phyloP scores from a whole-genome alignment of 2,329 filamentous ascomycete species.

The Fonsecaea pedrosoi region DNA sequence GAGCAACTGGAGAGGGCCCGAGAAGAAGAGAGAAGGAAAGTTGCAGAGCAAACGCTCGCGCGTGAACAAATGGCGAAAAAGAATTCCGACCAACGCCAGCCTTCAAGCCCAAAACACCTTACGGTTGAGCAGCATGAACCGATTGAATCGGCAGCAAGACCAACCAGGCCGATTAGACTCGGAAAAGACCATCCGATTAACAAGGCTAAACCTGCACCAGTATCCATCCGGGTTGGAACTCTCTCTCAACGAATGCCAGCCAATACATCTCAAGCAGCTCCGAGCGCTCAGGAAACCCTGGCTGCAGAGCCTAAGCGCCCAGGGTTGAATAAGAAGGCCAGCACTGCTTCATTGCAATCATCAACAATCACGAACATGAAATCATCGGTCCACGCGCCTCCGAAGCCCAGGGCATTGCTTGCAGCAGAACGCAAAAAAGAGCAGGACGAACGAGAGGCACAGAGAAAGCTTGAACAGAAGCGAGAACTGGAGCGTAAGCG shows the following conservation, averaged over 20 bases:
- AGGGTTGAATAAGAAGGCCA: constrained; percentile 67
- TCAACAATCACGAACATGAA: constrained; percentile 65
- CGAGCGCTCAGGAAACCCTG: constrained; percentile 65
- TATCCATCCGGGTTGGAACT: constrained; percentile 58
- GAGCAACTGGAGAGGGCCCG: constrained; percentile 45
- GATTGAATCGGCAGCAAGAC: constrained; percentile 46
- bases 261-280: constrained; percentile 61
- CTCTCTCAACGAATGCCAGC: constrained; percentile 54
- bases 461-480: constrained; percentile 81
- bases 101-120: constrained; percentile 38
- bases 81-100: constrained; percentile 41
- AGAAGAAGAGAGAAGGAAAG: constrained; percentile 47
- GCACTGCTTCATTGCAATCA: constrained; percentile 57
- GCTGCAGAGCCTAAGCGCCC: constrained; percentile 56
- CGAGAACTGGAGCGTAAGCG: constrained; percentile 80
- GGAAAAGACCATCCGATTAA: constrained; percentile 49
- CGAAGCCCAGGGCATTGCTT: constrained; percentile 73
- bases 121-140: constrained; percentile 38
- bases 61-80: constrained; percentile 45
- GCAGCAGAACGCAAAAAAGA: constrained; percentile 82
- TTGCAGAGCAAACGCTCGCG: constrained; percentile 43
- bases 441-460: constrained; percentile 76
- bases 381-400: constrained; percentile 65
- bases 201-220: constrained; percentile 53
- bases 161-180: constrained; percentile 52